Evolutionary conservation across 345 rosid genomes (phyloP).

Genomic region (Eucalyptus albens): DNA sequence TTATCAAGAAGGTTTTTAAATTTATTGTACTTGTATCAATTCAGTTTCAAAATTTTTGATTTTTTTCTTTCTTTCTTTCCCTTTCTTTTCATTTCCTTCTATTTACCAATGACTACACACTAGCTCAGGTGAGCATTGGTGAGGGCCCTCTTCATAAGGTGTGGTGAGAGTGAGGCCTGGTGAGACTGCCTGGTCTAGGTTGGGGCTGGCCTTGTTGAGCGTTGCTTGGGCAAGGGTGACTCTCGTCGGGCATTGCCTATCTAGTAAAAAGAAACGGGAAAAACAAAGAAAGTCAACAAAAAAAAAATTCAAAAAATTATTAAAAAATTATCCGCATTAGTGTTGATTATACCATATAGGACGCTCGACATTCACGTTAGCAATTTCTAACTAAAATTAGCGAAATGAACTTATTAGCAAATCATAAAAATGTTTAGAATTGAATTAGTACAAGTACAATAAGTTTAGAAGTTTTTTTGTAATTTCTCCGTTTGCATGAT

Average conservation of each 20-base stretch:
- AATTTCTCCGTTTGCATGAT: not conserved
- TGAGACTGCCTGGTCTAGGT: rapidly evolving
- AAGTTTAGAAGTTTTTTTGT: no score
- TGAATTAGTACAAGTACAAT: no score
- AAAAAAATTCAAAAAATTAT: no score
- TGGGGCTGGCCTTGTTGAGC: not conserved
- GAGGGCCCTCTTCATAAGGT: not conserved
- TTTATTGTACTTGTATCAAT: no score
- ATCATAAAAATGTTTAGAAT: no score
- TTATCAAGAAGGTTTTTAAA: no score
- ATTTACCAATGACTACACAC: not conserved
- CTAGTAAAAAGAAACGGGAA: no score
- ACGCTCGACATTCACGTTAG: rapidly evolving
- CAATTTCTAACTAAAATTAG: no score
- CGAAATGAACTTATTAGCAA: not conserved
- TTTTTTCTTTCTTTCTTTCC: no score
- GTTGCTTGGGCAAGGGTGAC: not conserved
- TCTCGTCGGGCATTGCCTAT: rapidly evolving
- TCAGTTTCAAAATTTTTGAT: no score
- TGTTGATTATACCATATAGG: rapidly evolving
- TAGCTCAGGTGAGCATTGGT: not conserved
- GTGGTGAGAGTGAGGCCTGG: not conserved
- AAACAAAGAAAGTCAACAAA: no score
- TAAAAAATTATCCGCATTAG: no score
- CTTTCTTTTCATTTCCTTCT: not conserved